Percentiles rank a stretch among this genome's conserved stretches.
Evolutionary conservation across 352 stramenopile species (phyloP).

Genomic region (Pythium volutum): DNA sequence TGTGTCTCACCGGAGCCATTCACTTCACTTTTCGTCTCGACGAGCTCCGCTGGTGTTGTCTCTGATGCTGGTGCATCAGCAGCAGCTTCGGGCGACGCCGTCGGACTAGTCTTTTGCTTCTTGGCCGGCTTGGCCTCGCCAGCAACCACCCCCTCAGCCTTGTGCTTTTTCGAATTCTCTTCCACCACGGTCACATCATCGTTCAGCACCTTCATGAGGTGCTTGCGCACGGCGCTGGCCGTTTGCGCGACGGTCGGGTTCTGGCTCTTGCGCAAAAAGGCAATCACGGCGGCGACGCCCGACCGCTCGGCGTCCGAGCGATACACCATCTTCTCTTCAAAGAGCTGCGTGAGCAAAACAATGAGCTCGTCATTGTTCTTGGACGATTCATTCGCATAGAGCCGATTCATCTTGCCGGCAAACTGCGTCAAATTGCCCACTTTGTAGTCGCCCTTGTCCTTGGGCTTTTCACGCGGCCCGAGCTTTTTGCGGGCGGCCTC

Average conservation of each 20-base stretch:
- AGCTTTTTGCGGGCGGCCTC: constrained; percentile 63
- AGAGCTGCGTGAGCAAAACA: constrained; percentile 65
- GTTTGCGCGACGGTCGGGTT: constrained; percentile 69
- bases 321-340: constrained; percentile 69
- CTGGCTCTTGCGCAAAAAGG: constrained; percentile 56
- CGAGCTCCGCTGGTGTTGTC: neutral
- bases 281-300: constrained; percentile 64
- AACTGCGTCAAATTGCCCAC: constrained; percentile 56
- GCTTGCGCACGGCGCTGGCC: constrained; percentile 72
- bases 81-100: neutral
- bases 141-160: constrained; percentile 20
- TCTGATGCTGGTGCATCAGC: neutral
- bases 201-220: constrained; percentile 66
- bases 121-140: constrained; percentile 24
- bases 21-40: neutral
- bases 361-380: constrained; percentile 78
- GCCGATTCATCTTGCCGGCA: constrained; percentile 56
- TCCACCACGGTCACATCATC: constrained; percentile 46
- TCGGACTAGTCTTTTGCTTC: constrained; percentile 37
- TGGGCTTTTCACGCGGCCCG: constrained; percentile 36
- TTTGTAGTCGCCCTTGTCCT: constrained; percentile 68
- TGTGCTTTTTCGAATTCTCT: constrained; percentile 37
- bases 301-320: constrained; percentile 69
- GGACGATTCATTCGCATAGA: constrained; percentile 63
- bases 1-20: constrained; percentile 3